Conservation (phyloP, 129 eudicot genomes). For the Rutidosis leptorrhynchoides region DNA sequence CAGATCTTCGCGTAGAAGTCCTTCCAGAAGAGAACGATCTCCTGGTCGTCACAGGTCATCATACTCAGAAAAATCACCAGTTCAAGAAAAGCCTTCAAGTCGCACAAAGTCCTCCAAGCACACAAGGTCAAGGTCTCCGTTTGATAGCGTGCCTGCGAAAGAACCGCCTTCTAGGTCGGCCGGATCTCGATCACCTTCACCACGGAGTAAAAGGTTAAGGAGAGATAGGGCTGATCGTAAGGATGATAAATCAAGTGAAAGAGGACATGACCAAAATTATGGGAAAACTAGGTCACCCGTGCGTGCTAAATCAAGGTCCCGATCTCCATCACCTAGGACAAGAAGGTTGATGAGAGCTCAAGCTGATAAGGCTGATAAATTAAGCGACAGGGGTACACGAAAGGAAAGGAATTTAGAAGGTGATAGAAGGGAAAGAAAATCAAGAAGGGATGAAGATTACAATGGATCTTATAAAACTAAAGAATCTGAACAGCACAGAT, state of each 20-base stretch:
- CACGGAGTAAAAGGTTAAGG: slow-evolving; percentile 39
- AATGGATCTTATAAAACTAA: slow-evolving; percentile 59
- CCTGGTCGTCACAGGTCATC: slow-evolving; percentile 67
- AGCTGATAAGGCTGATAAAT: slow-evolving; percentile 49
- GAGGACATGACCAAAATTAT: slow-evolving; percentile 29
- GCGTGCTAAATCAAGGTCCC: slow-evolving; percentile 35
- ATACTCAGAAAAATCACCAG: slow-evolving; percentile 42
- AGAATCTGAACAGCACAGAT: slow-evolving; percentile 50
- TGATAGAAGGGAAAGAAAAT: slow-evolving; percentile 46
- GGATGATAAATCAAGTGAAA: slow-evolving; percentile 35
- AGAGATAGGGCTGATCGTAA: slow-evolving; percentile 41
- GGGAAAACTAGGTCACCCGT: slow-evolving; percentile 37
- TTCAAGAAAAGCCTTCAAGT: slow-evolving; percentile 42
- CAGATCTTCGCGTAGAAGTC: slow-evolving; percentile 64
- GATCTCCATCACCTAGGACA: slow-evolving; percentile 69
- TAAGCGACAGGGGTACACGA: slow-evolving; percentile 47
- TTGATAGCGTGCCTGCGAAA: slow-evolving; percentile 37
- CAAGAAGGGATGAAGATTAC: slow-evolving; percentile 49
- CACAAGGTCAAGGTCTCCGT: slow-evolving; percentile 46
- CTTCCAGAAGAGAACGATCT: slow-evolving; percentile 64
- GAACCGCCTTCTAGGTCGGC: slow-evolving; percentile 41
- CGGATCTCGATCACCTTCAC: slow-evolving; percentile 50
- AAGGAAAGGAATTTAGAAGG: slow-evolving; percentile 47
- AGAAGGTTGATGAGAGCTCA: slow-evolving; percentile 63
- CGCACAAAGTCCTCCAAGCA: slow-evolving; percentile 51